Evolutionary conservation across 2,329 filamentous ascomycete species (phyloP), one percentile per base, ranked within the genome.

Genomic region (Diaporthe batatas): DNA sequence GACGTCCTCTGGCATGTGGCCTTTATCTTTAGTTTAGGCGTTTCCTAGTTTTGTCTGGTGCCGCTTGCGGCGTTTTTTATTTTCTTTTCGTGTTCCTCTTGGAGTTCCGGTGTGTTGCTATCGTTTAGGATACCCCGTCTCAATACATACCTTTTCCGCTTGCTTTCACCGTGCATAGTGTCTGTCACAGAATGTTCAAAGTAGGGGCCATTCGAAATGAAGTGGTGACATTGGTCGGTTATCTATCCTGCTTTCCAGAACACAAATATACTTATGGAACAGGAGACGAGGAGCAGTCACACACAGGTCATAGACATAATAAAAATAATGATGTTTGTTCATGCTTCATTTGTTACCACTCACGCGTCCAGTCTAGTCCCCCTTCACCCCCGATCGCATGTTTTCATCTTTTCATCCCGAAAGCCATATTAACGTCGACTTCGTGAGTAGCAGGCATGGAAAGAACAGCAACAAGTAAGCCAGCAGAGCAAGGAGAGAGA

Each of bases 351-450:
- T 25, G 21, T 34, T 65, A 25, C 42, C 42, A 18, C 29, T 10
- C 36, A 6, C 7, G 7, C 16, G 12, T 10, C 36, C 12, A 11
- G 3, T 39, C 36, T 10, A 36, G 11, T 39, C 36, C 11, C 34
- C 36, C 36, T 12, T 39, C 10, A 39, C 36, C 11, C 59, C 59
- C 59, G 25, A 47, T 49, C 42, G 59, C 44, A 49, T 51, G 42
- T n/a, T 36, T 44, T 59, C 21, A 12, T 36, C 25, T 44, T 32
- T 47, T 32, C 39, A 34, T 34, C 42, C 25, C 42, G 25, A 34
- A 51, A 49, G 29, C 18, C 42, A 51, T 23, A 49, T 65, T 36
- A 65, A 65, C 59, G 42, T 65, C 21, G 59, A 51, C 18, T 65
- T 65, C 59, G 29, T 65, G 34, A 49, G 59, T 49, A 39, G 36